A percentile compares a stretch with the other conserved stretches of the same genome.
Evolutionary conservation across 352 stramenopile genomes (phyloP).

Genomic region (Globisporangium nodosum): DNA sequence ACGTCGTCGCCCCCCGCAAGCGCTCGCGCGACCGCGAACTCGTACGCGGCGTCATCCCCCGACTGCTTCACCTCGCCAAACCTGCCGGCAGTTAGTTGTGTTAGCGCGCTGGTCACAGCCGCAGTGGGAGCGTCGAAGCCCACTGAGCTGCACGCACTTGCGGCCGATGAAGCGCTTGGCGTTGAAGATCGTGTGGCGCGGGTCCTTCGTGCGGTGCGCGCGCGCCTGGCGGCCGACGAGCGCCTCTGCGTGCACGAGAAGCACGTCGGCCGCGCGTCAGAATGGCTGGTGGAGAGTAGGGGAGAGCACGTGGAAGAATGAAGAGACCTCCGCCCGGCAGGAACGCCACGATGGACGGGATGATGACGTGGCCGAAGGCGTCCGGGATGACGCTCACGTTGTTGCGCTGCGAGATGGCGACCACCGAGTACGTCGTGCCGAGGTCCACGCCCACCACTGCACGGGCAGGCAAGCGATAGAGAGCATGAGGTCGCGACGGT

Average conservation of each 20-base stretch:
- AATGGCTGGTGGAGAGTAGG: background rate
- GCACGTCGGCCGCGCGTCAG: background rate
- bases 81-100: slow-evolving; percentile 4
- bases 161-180: slow-evolving; percentile 72
- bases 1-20: slow-evolving; percentile 12
- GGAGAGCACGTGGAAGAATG: background rate
- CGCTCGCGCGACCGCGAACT: slow-evolving; percentile 28
- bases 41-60: slow-evolving; percentile 28
- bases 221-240: slow-evolving; percentile 45
- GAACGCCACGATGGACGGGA: slow-evolving; percentile 66
- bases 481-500: background rate
- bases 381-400: slow-evolving; percentile 62
- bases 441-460: slow-evolving; percentile 68
- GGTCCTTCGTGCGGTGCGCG: slow-evolving; percentile 43
- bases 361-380: slow-evolving; percentile 33
- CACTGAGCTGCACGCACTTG: slow-evolving; percentile 7
- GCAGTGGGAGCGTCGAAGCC: background rate
- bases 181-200: slow-evolving; percentile 66
- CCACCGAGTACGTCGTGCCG: slow-evolving; percentile 74
- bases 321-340: slow-evolving; percentile 33
- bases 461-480: background rate
- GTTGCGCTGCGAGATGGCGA: slow-evolving; percentile 60
- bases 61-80: slow-evolving; percentile 23
- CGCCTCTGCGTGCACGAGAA: slow-evolving; percentile 14
- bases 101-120: no score